phyloP scores from a whole-genome alignment of 2,329 filamentous ascomycete species.

The Metarhizium robertsii region DNA sequence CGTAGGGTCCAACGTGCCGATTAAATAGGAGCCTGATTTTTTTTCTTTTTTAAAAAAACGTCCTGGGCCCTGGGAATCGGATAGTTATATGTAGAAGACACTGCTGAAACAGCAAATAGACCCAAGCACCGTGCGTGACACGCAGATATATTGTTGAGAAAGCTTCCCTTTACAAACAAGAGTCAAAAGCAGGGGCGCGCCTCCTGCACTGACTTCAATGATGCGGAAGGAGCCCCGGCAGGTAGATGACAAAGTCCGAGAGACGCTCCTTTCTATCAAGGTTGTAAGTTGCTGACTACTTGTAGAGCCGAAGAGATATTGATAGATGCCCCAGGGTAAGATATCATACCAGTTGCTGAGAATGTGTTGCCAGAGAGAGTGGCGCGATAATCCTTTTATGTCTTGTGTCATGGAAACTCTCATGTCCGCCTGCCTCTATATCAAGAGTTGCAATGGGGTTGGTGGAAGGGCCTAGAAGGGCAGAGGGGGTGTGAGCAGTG shows the following conservation, averaged over 20 bases:
- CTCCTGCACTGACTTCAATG: no score
- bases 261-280: background rate
- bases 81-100: background rate
- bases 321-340: background rate
- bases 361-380: background rate
- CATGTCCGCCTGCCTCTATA: background rate
- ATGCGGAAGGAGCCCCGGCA: background rate
- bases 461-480: background rate
- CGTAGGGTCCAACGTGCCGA: background rate
- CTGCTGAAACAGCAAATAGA: background rate
- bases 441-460: background rate
- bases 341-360: background rate
- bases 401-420: background rate
- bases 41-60: no score
- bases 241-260: background rate
- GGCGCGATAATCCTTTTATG: background rate
- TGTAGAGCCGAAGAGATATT: background rate
- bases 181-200: no score
- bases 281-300: background rate
- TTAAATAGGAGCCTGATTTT: background rate
- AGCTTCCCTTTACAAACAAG: no score
- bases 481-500: background rate
- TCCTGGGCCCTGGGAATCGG: background rate
- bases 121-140: background rate
- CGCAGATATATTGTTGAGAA: background rate